Conservation (phyloP, 805 yeast genomes). For the Candida berthetii region DNA sequence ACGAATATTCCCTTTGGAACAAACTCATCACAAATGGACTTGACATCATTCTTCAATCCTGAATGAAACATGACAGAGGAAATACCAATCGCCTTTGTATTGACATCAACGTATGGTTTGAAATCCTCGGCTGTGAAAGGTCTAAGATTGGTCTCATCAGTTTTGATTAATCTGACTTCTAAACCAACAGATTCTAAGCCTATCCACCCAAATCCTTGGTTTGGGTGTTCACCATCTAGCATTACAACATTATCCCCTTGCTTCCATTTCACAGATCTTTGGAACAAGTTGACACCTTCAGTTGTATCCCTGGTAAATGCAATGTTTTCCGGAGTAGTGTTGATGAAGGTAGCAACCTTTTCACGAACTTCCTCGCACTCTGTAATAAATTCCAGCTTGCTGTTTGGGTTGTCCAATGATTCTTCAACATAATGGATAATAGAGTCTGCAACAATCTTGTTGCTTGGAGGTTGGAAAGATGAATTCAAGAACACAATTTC, state of each 20-base stretch:
- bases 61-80: conserved; percentile 3
- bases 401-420: not conserved
- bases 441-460: not conserved
- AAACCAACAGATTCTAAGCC: not conserved
- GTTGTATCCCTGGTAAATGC: conserved; percentile 8
- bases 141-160: not conserved
- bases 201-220: conserved; percentile 7
- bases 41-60: not conserved
- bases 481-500: not conserved
- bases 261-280: conserved; percentile 3
- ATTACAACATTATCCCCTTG: conserved; percentile 7
- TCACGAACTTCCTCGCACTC: not conserved
- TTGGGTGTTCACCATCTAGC: conserved; percentile 10
- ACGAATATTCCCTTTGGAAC: not conserved
- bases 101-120: conserved; percentile 1
- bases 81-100: conserved; percentile 1
- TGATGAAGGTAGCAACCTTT: not conserved
- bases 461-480: not conserved
- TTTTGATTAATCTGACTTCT: not conserved
- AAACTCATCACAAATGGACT: not conserved
- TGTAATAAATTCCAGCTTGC: not conserved
- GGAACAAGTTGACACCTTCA: conserved; percentile 8
- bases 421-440: not conserved
- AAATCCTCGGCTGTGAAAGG: not conserved
- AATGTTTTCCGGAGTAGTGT: not conserved